Evolutionary conservation across 78 protist genomes (phyloP).

Genomic region (Mastigamoeba balamuthi): DNA sequence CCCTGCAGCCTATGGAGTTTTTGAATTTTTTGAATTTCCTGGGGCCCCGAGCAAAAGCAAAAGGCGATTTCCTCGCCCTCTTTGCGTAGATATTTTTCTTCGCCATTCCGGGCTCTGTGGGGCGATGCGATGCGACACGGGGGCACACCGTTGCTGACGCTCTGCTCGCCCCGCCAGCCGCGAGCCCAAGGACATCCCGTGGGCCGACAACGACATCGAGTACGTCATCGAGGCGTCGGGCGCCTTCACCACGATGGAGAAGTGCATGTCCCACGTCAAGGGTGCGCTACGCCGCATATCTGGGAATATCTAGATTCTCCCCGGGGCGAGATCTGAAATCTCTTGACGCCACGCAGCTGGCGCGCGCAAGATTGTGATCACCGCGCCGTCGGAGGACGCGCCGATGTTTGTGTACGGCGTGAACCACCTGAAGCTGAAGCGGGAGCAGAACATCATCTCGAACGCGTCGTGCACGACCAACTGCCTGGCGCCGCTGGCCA

Average conservation of each 20-base stretch:
- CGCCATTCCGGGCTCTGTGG: not conserved
- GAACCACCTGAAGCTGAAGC: slow-evolving; percentile 76
- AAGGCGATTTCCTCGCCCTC: not conserved
- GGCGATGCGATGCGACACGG: not conserved
- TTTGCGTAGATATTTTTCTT: not conserved
- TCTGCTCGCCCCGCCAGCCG: not conserved
- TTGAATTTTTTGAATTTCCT: too few relatives aligned
- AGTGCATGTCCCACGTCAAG: slow-evolving; percentile 71
- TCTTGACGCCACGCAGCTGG: slow-evolving; percentile 37
- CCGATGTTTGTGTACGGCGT: slow-evolving; percentile 98
- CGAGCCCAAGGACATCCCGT: slow-evolving; percentile 37
- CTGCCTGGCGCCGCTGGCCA: slow-evolving; percentile 98
- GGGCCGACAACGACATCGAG: slow-evolving; percentile 54
- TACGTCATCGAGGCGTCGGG: slow-evolving; percentile 98
- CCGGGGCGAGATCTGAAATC: not conserved
- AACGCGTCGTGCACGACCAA: slow-evolving; percentile 99
- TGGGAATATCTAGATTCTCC: not conserved
- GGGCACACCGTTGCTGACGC: not conserved
- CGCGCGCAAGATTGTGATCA: slow-evolving; percentile 97
- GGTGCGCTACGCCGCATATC: slow-evolving; percentile 29
- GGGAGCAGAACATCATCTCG: slow-evolving; percentile 56
- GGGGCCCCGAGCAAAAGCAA: too few relatives aligned
- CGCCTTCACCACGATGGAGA: slow-evolving; percentile 77
- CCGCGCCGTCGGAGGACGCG: slow-evolving; percentile 96
- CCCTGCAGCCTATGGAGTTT: too few relatives aligned